These are phyloP conservation scores for Gymnopilus dilepis DNA, from an alignment of 768 basidiomycete species.

Conservation along the genomic window DNA sequence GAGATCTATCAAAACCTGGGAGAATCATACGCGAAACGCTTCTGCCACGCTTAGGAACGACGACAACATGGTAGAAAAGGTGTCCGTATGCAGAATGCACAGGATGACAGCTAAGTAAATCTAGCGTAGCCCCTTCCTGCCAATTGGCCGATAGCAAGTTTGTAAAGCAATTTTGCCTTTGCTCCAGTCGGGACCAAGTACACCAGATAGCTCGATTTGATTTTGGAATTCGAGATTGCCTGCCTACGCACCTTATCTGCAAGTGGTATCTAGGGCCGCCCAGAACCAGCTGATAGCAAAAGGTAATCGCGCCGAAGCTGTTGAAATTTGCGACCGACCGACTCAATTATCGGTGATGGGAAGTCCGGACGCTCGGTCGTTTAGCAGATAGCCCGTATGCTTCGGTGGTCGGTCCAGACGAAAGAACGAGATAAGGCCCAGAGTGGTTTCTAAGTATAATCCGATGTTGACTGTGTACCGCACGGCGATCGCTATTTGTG, in stretches of 20 bases:
- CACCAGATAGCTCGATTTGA: background rate
- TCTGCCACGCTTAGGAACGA: background rate
- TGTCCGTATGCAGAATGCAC: background rate
- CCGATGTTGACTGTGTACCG: background rate
- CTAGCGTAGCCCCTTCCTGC: no score
- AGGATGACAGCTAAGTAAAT: no score
- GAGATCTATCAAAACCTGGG: conserved; percentile 1
- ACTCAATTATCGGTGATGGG: background rate
- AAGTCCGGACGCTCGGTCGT: background rate
- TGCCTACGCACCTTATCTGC: background rate
- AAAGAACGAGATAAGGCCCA: background rate
- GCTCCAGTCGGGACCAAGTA: background rate
- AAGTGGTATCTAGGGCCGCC: conserved; percentile 3
- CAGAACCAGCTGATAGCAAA: background rate
- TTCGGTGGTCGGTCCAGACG: background rate
- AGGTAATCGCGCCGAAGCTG: background rate
- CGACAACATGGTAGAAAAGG: background rate
- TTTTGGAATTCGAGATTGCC: background rate
- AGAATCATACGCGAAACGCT: background rate
- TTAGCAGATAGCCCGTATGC: conserved; percentile 4
- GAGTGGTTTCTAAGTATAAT: background rate
- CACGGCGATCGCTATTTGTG: background rate
- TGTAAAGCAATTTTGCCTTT: background rate
- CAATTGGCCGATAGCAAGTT: no score
- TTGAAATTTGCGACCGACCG: background rate